Base-by-base conservation (phyloP, 495 filamentous ascomycete species). In the Aspergillus diversus region DNA sequence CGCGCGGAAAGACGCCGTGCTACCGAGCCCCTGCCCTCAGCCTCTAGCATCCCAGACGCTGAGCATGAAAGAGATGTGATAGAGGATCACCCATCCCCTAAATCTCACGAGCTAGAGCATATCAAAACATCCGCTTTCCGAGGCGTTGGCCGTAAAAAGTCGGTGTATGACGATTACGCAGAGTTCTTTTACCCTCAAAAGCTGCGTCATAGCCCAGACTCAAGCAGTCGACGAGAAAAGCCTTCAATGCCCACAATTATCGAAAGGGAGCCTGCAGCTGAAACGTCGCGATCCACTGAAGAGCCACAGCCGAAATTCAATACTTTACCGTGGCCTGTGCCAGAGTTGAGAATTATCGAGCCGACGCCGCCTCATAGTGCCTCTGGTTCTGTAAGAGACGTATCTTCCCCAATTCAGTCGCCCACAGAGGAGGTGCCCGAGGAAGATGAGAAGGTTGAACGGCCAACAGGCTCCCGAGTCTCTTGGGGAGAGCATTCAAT, bases 401-500 rank as follows among this genome's bases (percentile, higher is more conserved):
- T 32, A 15, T 17, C 65, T n/a, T 72, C 76, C 17, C 77, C 81
- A 6, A 64, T 67, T 32, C 63, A 53, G 11, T 57, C 72, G 7
- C 55, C 71, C 7, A 66, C 65, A 46, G 61, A 65, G 35, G 62
- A 60, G 27, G 43, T 27, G 21, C 21, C 63, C 15, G 61, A 64
- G 56, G 68, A 63, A 12, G 71, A 70, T 31, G 66, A 64, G 49
- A 55, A 61, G 6, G 63, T 71, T 6, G 68, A 74, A 57, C 69
- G 71, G 33, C 76, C 72, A 50, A 78, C 80, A 35, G 72, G 75
- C n/a, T 80, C 81, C 15, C 84, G 84, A 34, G 83, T 88, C 8
- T 86, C 80, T 9, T 88, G 86, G 86, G 85, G 85, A 34, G 76
- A 86, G 46, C 85, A 85, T 63, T 75, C 85, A 60, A 88, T 83